These are phyloP conservation scores for Dryas drummondii DNA, from an alignment of 306 rosid genomes.

Conservation along the genomic window DNA sequence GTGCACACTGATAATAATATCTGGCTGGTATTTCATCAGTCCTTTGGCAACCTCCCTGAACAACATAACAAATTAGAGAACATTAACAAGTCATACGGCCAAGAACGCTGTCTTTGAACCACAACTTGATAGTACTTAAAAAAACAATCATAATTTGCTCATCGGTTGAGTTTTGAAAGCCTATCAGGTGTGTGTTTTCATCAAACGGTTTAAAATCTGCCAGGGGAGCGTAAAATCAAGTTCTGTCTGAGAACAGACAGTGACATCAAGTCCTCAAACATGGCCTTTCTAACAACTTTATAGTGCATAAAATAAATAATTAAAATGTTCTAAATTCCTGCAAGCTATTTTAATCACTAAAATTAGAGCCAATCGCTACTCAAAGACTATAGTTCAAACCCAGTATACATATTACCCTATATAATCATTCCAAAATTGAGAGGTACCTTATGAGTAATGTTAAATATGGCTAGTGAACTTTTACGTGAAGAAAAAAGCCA, in stretches of 20 bases:
- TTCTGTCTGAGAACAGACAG: background rate
- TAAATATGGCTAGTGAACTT: background rate
- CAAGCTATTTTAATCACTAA: background rate
- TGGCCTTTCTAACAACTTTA: background rate
- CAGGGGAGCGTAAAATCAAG: background rate
- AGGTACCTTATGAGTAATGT: background rate
- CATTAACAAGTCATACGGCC: background rate
- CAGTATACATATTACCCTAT: background rate
- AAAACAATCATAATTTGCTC: background rate
- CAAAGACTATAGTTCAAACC: background rate
- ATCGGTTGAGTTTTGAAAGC: background rate
- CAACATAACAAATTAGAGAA: conserved; percentile 13
- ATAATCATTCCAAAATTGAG: background rate
- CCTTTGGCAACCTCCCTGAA: conserved; percentile 85
- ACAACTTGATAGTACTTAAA: background rate
- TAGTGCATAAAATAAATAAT: background rate
- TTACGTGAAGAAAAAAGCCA: background rate
- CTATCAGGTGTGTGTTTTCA: background rate
- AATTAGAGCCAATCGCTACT: background rate
- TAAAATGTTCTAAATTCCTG: background rate
- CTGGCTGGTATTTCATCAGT: conserved; percentile 94
- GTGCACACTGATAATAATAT: conserved; percentile 95
- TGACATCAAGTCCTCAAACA: background rate
- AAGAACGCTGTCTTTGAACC: conserved; percentile 1
- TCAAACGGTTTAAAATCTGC: background rate